Evolutionary conservation across 345 rosid genomes (phyloP), one percentile per base, ranked within the genome.

Genomic region (Draba incana): DNA sequence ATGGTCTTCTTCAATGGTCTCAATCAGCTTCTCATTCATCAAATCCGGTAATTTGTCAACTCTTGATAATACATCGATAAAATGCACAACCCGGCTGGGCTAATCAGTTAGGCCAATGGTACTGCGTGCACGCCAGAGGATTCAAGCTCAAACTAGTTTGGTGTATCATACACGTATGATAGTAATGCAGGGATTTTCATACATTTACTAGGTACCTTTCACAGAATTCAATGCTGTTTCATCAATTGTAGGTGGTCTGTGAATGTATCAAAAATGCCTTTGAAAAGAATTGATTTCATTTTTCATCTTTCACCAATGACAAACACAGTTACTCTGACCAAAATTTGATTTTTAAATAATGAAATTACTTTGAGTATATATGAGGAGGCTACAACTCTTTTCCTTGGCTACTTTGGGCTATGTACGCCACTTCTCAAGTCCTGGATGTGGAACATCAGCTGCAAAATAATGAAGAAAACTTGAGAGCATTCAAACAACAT

Each of bases 391-490:
- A 41, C 37, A 57, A 31, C 61, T 50, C 33, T 16, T 72, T 59
- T 30, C 15, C 30, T 66, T 35, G 8, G 67, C 78, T 66, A 74
- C 33, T 58, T 56, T 3, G 11, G 53, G 60, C 52, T 48, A 49
- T 56, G 62, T 0, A 20, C 20, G 58, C 62, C 67, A 77, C 66
- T 74, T 77, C 71, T 83, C 73, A 54, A 83, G 77, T 55, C 84
- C 84, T 39, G 75, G 67, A 88, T 78, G 62, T 86, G 88, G 57
- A 86, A 84, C 88, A 83, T 92, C 64, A 92, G 87, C 98, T 92
- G 81, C 81, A 78, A 43, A 66, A 57, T 4, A 43, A 60, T 30
- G 41, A 15, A 55, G 39, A 38, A 38, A 47, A 49, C 30, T 56
- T 60, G 33, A 16, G 23, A 45, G 57, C 48, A 20, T 8, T 45